Conservation (phyloP, 169 alveolate genomes). For the Perkinsus chesapeaki region DNA sequence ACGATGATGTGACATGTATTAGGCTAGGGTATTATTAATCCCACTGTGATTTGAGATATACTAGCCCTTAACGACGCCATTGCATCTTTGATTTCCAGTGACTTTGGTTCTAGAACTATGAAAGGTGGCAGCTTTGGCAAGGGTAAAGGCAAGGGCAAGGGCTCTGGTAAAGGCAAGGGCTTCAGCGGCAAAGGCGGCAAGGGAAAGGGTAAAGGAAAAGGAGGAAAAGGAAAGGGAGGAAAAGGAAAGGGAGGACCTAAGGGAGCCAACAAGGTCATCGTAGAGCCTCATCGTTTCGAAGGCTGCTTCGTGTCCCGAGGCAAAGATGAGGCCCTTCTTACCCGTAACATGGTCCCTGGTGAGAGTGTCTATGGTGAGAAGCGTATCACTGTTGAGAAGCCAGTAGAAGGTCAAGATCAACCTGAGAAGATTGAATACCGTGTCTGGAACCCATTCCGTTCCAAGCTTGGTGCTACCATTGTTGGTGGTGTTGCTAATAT, state of each 20-base stretch:
- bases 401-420: constrained; percentile 44
- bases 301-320: constrained; percentile 94
- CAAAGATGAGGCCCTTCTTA: constrained; percentile 89
- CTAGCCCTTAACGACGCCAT: neutral
- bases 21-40: neutral
- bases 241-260: neutral
- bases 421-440: constrained; percentile 93
- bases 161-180: neutral
- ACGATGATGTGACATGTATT: neutral
- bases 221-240: neutral
- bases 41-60: neutral
- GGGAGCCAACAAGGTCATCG: constrained; percentile 81
- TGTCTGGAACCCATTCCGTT: constrained; percentile 98
- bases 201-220: neutral
- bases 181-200: neutral
- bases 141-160: neutral
- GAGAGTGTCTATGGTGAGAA: constrained; percentile 98
- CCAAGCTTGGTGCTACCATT: constrained; percentile 97
- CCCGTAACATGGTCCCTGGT: constrained; percentile 94
- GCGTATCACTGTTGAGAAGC: constrained; percentile 81
- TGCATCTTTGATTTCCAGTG: neutral
- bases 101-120: neutral
- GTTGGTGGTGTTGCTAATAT: constrained; percentile 94
- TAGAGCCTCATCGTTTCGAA: constrained; percentile 91
- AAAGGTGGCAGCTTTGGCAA: constrained; percentile 1